Conservation (phyloP, 2,329 filamentous ascomycete species). For the Zasmidium citrigriseum region DNA sequence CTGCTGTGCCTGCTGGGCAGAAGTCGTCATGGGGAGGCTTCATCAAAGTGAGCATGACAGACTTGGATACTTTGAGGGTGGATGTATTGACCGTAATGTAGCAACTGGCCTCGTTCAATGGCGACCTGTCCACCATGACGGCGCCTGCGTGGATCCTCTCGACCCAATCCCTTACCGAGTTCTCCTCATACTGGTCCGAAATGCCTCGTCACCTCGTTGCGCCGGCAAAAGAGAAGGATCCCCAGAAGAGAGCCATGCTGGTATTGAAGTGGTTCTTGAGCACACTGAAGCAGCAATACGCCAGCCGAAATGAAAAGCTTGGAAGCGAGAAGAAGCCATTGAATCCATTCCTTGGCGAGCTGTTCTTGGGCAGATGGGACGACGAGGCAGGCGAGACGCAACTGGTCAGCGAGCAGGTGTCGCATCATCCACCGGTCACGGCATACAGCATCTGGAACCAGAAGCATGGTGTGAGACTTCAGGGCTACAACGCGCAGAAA, state of each 20-base stretch:
- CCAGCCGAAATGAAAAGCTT: constrained; percentile 71
- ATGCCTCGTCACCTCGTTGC: constrained; percentile 71
- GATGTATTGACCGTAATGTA: constrained; percentile 23
- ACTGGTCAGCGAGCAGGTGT: constrained; percentile 92
- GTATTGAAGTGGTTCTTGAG: constrained; percentile 97
- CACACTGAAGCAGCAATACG: constrained; percentile 85
- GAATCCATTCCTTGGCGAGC: constrained; percentile 92
- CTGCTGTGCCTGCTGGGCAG: constrained; percentile 47
- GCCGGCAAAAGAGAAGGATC: constrained; percentile 75
- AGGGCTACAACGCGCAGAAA: constrained; percentile 95
- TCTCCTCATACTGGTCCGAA: constrained; percentile 60
- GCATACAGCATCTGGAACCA: constrained; percentile 91
- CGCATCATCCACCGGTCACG: constrained; percentile 92
- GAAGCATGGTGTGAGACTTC: constrained; percentile 71
- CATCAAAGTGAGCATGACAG: constrained; percentile 43
- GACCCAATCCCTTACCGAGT: constrained; percentile 57
- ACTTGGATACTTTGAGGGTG: background rate
- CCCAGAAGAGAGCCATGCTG: constrained; percentile 77
- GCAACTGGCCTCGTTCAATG: constrained; percentile 58
- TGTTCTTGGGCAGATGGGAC: constrained; percentile 90
- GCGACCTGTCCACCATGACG: constrained; percentile 58
- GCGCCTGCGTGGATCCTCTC: constrained; percentile 59
- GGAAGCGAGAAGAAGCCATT: constrained; percentile 97
- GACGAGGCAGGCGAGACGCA: constrained; percentile 79
- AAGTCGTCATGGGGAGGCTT: constrained; percentile 53